Evolutionary conservation across 2,329 filamentous ascomycete genomes (phyloP).

Genomic region (Gaeumannomyces sp.): DNA sequence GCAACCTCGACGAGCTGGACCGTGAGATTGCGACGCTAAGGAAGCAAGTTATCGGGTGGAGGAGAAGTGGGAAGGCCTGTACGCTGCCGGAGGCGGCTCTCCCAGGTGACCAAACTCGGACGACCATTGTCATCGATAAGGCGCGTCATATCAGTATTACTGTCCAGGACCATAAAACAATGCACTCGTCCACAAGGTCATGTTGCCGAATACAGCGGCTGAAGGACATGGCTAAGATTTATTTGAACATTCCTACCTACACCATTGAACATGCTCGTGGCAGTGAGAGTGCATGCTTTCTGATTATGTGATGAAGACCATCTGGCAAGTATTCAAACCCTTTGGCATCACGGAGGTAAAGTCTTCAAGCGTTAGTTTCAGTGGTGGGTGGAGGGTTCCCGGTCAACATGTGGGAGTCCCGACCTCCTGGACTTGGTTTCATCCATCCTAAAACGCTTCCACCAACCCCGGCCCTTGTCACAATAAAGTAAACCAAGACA

Average conservation of each 20-base stretch:
- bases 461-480: too few species aligned
- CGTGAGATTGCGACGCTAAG: conserved; percentile 66
- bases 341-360: too few species aligned
- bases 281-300: background rate
- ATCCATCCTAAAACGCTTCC: too few species aligned
- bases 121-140: background rate
- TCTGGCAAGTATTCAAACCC: too few species aligned
- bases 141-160: background rate
- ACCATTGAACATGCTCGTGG: background rate
- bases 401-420: too few species aligned
- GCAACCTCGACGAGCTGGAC: conserved; percentile 77
- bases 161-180: background rate
- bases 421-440: too few species aligned
- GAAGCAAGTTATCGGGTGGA: conserved; percentile 62
- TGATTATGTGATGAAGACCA: background rate
- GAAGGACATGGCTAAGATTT: background rate
- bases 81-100: conserved; percentile 24
- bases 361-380: too few species aligned
- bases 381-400: too few species aligned
- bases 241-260: background rate
- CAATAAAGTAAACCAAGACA: too few species aligned
- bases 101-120: background rate
- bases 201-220: background rate
- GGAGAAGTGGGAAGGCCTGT: conserved; percentile 47
- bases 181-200: background rate